Conservation (phyloP, 169 alveolate genomes). For the Sarcocystis neurona region DNA sequence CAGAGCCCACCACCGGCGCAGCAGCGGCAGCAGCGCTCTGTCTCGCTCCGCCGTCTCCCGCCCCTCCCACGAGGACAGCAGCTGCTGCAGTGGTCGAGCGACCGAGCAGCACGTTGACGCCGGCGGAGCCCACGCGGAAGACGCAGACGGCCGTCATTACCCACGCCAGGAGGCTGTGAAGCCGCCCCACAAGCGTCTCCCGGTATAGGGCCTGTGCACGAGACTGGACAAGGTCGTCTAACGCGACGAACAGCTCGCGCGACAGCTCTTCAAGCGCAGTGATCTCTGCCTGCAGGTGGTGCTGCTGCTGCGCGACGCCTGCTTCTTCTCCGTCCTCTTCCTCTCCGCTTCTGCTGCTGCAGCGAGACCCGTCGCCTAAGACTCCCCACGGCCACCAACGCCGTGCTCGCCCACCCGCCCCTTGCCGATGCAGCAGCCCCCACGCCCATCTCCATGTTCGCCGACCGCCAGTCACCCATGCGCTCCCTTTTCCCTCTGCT, state of each 20-base stretch:
- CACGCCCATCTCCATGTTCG: neutral
- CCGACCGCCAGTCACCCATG: neutral
- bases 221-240: conserved; percentile 48
- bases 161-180: conserved; percentile 52
- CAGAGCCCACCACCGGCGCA: too few species aligned
- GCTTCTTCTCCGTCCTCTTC: conserved; percentile 8
- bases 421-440: neutral
- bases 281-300: conserved; percentile 46
- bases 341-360: neutral
- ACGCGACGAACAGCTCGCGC: conserved; percentile 43
- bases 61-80: neutral
- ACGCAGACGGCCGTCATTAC: conserved; percentile 57
- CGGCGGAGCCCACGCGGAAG: conserved; percentile 51
- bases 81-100: conserved; percentile 46
- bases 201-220: conserved; percentile 44
- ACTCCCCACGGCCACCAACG: neutral
- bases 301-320: conserved; percentile 39
- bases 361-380: neutral
- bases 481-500: neutral
- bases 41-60: too few species aligned
- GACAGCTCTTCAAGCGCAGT: conserved; percentile 48
- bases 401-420: neutral
- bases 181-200: conserved; percentile 29
- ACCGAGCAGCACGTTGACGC: conserved; percentile 46
- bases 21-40: too few species aligned